Evolutionary conservation across 495 filamentous ascomycete species (phyloP).

Genomic region (Aspergillus campestris): DNA sequence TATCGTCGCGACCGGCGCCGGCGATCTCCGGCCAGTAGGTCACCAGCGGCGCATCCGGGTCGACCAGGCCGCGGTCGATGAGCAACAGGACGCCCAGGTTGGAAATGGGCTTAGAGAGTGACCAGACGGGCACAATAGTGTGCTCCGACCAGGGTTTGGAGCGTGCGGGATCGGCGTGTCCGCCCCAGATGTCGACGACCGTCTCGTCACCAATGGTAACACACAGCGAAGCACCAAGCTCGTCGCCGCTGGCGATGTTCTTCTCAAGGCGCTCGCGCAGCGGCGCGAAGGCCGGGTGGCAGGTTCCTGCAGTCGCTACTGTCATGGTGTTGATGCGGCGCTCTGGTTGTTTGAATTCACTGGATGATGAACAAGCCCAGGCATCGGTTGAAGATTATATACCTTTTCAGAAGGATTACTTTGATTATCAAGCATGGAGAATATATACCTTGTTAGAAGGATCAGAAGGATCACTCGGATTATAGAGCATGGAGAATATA

Average conservation of each 20-base stretch:
- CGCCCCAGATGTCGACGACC: conserved; percentile 42
- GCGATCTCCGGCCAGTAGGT: conserved; percentile 42
- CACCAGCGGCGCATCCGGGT: conserved; percentile 27
- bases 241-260: conserved; percentile 19
- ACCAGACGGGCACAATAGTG: conserved; percentile 35
- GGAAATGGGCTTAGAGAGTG: conserved; percentile 31
- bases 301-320: conserved; percentile 24
- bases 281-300: conserved; percentile 25
- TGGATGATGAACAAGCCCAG: too few species aligned
- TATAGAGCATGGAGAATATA: too few species aligned
- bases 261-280: conserved; percentile 24
- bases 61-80: conserved; percentile 31
- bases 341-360: too few species aligned
- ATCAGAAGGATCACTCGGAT: too few species aligned
- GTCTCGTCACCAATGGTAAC: conserved; percentile 33
- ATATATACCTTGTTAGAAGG: too few species aligned
- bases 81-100: conserved; percentile 30
- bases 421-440: too few species aligned
- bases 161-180: conserved; percentile 19
- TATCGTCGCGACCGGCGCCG: conserved; percentile 30
- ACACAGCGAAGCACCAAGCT: conserved; percentile 35
- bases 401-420: too few species aligned
- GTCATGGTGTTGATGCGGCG: conserved; percentile 11
- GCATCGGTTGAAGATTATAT: too few species aligned
- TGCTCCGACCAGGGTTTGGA: conserved; percentile 29